Evolutionary conservation across 495 filamentous ascomycete species (phyloP), one percentile per base, ranked within the genome.

Genomic region (Tuber calosporum): DNA sequence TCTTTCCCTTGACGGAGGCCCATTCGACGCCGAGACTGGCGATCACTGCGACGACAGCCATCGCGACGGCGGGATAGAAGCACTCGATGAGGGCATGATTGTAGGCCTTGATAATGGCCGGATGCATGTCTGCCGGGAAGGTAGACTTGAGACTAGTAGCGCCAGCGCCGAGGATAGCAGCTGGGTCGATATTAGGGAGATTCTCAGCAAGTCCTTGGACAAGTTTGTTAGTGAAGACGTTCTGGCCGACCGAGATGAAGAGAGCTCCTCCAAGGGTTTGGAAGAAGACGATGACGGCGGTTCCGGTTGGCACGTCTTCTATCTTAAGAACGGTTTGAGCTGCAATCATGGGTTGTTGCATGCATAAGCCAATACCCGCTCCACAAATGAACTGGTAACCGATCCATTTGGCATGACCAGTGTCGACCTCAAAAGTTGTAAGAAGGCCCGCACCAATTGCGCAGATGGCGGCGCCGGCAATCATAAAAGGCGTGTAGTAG

Each of bases 1-100:
- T 91, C 87, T 91, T 93, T 2, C 91, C 92, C 85, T 94, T 94
- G 30, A 97, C 92, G 58, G 87, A 90, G 78, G 87, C 87, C 93
- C 93, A 96, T 83, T 95, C 88, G 13, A 93, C 84, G 7, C 86
- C 83, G 3, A 86, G 77, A 3, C 86, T 84, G 1, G 88, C 91
- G 68, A 94, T 30, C 6, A 92, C 83, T 5, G 88, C 87, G 0
- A 91, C 67, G 13, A 85, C 86, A 13, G 86, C 85, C 83, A 92
- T 86, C 0, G 89, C 90, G 19, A 90, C 85, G 77, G 86, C 85
- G 0, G 93, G 89, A 72, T 90, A 87, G 82, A 91, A 97, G 0
- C 89, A 86, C 69, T 88, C 80, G 3, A 86, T 89, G 39, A 97
- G 79, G 0, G 91, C 87, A 30, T 86, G 82, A 73, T 92, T 94